Evolutionary conservation across 2,329 filamentous ascomycete genomes (phyloP).

Genomic region (Calonectria ilicicola): DNA sequence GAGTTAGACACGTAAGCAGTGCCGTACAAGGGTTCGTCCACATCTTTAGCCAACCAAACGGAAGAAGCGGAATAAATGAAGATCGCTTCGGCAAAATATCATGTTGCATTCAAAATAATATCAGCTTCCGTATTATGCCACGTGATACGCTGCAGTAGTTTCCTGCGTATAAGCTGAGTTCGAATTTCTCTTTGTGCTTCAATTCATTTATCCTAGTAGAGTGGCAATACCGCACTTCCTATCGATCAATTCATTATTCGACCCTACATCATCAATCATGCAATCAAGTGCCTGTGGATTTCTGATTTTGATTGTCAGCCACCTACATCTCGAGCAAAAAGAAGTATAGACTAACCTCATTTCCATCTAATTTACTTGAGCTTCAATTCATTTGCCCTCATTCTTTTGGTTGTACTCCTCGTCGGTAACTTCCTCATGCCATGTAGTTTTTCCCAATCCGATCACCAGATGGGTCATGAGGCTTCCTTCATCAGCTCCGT

Average conservation of each 20-base stretch:
- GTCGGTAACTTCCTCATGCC: constrained; percentile 13
- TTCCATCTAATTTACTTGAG: neutral
- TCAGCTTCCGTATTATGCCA: neutral
- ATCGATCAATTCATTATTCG: too few relatives aligned
- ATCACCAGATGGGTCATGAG: constrained; percentile 11
- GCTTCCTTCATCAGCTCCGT: constrained; percentile 12
- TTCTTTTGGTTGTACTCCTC: constrained; percentile 13
- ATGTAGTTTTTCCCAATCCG: constrained; percentile 9
- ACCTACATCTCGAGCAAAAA: too few relatives aligned
- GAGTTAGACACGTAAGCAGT: neutral
- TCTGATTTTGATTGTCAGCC: too few relatives aligned
- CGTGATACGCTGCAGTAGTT: neutral
- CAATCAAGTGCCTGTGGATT: too few relatives aligned
- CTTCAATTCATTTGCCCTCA: neutral
- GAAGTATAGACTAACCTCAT: neutral
- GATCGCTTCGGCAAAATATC: neutral
- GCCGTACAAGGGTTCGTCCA: neutral
- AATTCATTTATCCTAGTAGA: too few relatives aligned
- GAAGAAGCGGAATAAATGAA: neutral
- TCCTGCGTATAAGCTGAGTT: neutral
- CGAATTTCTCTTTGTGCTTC: too few relatives aligned
- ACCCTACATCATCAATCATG: too few relatives aligned
- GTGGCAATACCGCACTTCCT: too few relatives aligned
- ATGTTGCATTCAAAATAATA: neutral
- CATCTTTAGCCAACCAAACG: neutral